Evolutionary conservation across 2,329 filamentous ascomycete species (phyloP).

Genomic region (Cladophialophora psammophila): DNA sequence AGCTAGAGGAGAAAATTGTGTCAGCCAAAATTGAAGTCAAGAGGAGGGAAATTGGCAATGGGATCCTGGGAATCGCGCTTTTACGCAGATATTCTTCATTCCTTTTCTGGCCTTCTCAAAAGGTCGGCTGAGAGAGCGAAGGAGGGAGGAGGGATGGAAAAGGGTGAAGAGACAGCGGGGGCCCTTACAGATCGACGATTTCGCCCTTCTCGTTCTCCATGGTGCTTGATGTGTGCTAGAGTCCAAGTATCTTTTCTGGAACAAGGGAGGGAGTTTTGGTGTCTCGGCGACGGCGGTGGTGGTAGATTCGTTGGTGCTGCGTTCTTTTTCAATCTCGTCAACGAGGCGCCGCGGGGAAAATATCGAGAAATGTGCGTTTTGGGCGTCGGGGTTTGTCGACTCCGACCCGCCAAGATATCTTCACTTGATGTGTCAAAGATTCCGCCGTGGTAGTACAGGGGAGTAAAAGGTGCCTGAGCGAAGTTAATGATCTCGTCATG

Average conservation of each 20-base stretch:
- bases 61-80: background rate
- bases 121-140: background rate
- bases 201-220: constrained; percentile 99
- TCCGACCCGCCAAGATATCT: constrained; percentile 2
- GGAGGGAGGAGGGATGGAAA: background rate
- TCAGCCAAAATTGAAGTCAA: background rate
- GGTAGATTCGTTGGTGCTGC: background rate
- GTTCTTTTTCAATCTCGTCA: constrained; percentile 2
- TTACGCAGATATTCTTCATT: background rate
- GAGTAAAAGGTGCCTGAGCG: background rate
- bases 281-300: background rate
- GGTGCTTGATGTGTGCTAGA: constrained; percentile 53
- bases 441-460: background rate
- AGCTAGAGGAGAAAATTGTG: constrained; percentile 61
- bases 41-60: background rate
- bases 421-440: background rate
- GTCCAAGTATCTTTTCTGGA: background rate
- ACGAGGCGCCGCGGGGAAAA: background rate
- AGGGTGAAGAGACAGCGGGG: background rate
- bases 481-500: background rate
- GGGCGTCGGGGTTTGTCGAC: background rate
- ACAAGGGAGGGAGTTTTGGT: background rate
- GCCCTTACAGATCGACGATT: constrained; percentile 91
- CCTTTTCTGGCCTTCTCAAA: too few species aligned
- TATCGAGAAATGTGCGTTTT: constrained; percentile 1